These are phyloP conservation scores for Corchorus olitorius DNA, from an alignment of 345 rosid genomes.

Conservation along the genomic window DNA sequence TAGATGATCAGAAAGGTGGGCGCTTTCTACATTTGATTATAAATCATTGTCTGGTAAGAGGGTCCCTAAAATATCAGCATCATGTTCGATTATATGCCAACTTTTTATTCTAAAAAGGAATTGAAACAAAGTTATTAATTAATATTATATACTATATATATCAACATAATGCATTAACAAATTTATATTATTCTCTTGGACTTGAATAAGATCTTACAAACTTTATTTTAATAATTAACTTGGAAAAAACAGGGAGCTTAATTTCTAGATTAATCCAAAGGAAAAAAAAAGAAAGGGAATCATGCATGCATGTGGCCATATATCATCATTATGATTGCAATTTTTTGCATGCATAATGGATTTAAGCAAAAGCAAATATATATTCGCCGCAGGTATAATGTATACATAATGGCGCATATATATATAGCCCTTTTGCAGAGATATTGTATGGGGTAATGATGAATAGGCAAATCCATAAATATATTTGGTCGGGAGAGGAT, in stretches of 20 bases:
- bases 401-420: too few species aligned
- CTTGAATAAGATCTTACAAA: too few species aligned
- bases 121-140: not conserved
- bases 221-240: too few species aligned
- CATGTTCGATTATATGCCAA: not conserved
- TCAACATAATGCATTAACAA: not conserved
- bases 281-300: not conserved
- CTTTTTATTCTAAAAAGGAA: not conserved
- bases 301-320: not conserved
- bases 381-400: too few species aligned
- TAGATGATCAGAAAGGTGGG: not conserved
- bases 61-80: conserved; percentile 10
- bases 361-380: not conserved
- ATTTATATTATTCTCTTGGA: not conserved
- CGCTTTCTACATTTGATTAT: not conserved
- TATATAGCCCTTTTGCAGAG: not conserved
- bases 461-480: not conserved
- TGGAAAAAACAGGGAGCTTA: too few species aligned
- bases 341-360: not conserved
- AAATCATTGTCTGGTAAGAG: not conserved
- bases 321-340: not conserved
- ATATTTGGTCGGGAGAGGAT: not conserved
- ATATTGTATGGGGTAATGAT: not conserved
- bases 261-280: not conserved
- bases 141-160: too few species aligned